Evolutionary conservation across 208 protist genomes (phyloP).

Genomic region (Zelonia costaricensis): DNA sequence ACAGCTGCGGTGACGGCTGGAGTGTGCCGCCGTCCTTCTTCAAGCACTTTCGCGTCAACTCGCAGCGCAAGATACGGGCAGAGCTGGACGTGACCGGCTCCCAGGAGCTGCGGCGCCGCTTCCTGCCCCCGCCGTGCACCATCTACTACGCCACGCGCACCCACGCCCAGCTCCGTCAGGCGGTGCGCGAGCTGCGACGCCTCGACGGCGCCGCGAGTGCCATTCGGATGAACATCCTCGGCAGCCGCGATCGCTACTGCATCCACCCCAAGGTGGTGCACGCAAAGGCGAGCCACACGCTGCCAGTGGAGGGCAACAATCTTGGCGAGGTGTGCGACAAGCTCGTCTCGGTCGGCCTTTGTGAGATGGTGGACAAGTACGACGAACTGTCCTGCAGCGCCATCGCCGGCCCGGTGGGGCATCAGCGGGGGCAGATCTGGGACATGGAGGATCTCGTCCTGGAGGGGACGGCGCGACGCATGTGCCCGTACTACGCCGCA

Average conservation of each 20-base stretch:
- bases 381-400: slow-evolving; percentile 53
- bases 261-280: slow-evolving; percentile 76
- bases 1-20: slow-evolving; percentile 30
- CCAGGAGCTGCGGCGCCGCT: slow-evolving; percentile 56
- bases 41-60: slow-evolving; percentile 49
- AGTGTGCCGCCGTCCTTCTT: slow-evolving; percentile 44
- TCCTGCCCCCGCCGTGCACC: slow-evolving; percentile 54
- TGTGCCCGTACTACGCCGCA: slow-evolving; percentile 96
- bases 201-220: slow-evolving; percentile 47
- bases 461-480: slow-evolving; percentile 49
- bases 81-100: slow-evolving; percentile 50
- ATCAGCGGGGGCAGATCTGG: slow-evolving; percentile 41
- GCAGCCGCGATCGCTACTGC: slow-evolving; percentile 94
- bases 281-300: slow-evolving; percentile 44
- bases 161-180: slow-evolving; percentile 96
- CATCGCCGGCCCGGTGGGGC: slow-evolving; percentile 37
- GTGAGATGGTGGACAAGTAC: slow-evolving; percentile 61
- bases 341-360: slow-evolving; percentile 68
- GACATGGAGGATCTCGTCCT: slow-evolving; percentile 94
- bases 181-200: slow-evolving; percentile 91
- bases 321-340: slow-evolving; percentile 86
- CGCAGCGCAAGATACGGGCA: slow-evolving; percentile 36
- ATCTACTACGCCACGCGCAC: slow-evolving; percentile 97
- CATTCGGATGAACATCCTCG: slow-evolving; percentile 92
- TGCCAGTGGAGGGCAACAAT: slow-evolving; percentile 78